Base-by-base conservation (phyloP, 2,329 filamentous ascomycete genomes). In the Hymenoscyphus fructigenus region DNA sequence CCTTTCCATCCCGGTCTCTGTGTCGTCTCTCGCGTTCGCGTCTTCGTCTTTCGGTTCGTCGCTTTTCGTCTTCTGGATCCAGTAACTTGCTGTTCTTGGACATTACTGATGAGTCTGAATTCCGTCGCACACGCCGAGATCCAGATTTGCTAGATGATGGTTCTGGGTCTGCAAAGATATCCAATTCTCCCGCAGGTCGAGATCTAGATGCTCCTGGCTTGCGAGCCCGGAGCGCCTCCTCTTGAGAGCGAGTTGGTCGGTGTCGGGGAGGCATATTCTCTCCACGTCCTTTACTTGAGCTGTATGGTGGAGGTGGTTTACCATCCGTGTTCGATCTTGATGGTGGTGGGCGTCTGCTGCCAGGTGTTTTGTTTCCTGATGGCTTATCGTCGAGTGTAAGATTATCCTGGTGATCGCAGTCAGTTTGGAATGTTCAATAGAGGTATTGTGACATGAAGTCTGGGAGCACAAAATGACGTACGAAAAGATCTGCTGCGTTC, bases 51-150 rank as follows among this genome's bases (percentile, higher is more conserved):
- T 86, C 84, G 56, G 84, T 83, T 26, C 87, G 84, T 70, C 85
- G 87, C 73, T 78, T 84, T 78, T 83, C 82, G 71, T 86, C 84
- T 28, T 89, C 84, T 55, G 85, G 85, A 59, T 72, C 69, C 64
- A 88, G 78, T 5, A 84, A 82, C 74, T 84, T 87, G 71, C 87
- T 78, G 61, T 81, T 78, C 32, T 69, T 69, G 20, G 86, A 88
- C 72, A 88, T 79, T 57, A 91, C 80, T 0, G 91, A 94, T 0
- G 91, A 92, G 65, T 94, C 91, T 2, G 91, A 94, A 76, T 93
- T 93, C 71, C 91, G 86, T 71, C 91, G 86, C 20, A 84, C 83
- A 23, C 88, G 84, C 64, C 83, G 79, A 57, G 81, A 59, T 44
- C 78, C 76, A 47, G 75, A 72, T 66, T 79, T 79, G 34, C 78